Evolutionary conservation across 768 basidiomycete species (phyloP).

Genomic region (Russula sp.): DNA sequence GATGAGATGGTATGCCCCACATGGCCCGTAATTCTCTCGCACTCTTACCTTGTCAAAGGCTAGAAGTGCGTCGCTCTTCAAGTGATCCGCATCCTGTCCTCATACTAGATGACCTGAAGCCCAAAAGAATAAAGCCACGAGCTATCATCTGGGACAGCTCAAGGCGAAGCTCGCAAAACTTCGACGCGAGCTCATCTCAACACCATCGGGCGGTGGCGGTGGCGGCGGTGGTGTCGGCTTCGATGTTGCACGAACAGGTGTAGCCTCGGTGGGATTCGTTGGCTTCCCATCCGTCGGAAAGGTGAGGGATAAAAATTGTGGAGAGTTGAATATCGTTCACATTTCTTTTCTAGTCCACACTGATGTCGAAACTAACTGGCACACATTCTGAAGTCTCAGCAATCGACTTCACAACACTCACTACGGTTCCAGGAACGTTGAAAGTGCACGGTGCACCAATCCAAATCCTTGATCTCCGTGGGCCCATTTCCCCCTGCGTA

Average conservation of each 20-base stretch:
- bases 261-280: conserved; percentile 92
- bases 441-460: conserved; percentile 95
- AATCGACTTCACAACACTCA: conserved; percentile 95
- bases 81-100: conserved; percentile 13
- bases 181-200: conserved; percentile 83
- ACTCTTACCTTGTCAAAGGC: conserved; percentile 41
- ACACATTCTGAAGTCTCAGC: conserved; percentile 94
- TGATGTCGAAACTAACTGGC: conserved; percentile 95
- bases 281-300: conserved; percentile 95
- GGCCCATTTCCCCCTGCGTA: conserved; percentile 26
- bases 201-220: conserved; percentile 68
- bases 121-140: conserved; percentile 94
- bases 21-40: conserved; percentile 15
- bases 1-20: conserved; percentile 80
- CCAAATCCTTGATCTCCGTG: conserved; percentile 88
- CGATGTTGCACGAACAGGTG: conserved; percentile 96
- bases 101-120: conserved; percentile 39
- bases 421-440: conserved; percentile 90
- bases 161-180: conserved; percentile 99
- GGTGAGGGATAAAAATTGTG: conserved; percentile 33
- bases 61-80: conserved; percentile 52
- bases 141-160: conserved; percentile 92
- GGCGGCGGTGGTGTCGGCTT: conserved; percentile 90
- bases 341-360: conserved; percentile 55
- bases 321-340: conserved; percentile 4